phyloP scores from a whole-genome alignment of 306 rosid genomes.

The Cyclanthera cordifolia region DNA sequence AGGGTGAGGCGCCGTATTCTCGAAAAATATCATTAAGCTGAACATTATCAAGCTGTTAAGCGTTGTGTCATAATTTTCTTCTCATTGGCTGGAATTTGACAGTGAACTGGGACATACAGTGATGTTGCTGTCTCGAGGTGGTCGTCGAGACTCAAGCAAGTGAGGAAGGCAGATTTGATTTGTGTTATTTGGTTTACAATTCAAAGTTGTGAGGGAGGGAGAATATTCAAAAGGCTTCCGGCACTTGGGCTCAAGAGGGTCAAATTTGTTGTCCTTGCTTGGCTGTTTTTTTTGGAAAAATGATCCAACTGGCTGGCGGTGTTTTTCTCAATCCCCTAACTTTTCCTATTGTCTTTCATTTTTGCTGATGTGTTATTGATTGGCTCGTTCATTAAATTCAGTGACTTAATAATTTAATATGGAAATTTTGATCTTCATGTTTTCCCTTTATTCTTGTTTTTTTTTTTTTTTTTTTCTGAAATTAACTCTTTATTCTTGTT shows the following conservation, averaged over 20 bases:
- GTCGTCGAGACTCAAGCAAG: neutral
- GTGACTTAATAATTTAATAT: neutral
- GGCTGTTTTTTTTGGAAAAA: neutral
- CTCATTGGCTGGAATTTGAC: slow-evolving; percentile 1
- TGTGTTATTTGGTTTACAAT: neutral
- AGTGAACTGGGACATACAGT: neutral
- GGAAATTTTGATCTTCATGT: neutral
- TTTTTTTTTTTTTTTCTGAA: too few species aligned
- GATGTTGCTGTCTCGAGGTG: neutral
- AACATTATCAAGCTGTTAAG: neutral
- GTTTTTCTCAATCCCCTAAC: neutral
- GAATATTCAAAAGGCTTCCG: neutral
- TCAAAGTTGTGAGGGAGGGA: neutral
- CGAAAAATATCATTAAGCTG: neutral
- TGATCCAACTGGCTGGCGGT: neutral
- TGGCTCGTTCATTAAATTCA: neutral
- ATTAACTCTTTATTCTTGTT: too few species aligned
- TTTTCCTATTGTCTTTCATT: neutral
- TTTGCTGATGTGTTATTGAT: neutral
- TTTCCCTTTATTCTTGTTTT: neutral
- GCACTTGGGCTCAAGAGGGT: neutral
- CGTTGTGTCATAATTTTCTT: neutral
- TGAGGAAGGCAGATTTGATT: neutral
- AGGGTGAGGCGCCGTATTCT: slow-evolving; percentile 6
- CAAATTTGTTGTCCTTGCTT: neutral